Conservation (phyloP, 345 rosid species). For the Isatis tinctoria region DNA sequence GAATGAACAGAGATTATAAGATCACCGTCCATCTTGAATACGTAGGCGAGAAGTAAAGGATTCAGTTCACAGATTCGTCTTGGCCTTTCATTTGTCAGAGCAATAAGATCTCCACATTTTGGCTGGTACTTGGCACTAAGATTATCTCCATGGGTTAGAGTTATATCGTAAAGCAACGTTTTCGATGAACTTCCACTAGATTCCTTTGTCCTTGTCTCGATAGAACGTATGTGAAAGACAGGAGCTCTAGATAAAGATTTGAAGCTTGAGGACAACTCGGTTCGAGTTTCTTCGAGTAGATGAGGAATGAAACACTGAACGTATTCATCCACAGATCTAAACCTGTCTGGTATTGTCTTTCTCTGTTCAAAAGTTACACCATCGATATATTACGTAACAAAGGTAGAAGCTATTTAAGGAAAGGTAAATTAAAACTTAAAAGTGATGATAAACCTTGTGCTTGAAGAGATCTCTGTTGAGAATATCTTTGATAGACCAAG, state of each 20-base stretch:
- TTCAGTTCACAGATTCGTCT: conserved; percentile 27
- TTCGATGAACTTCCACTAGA: not conserved
- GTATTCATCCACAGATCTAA: conserved; percentile 22
- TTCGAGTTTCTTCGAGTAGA: conserved; percentile 35
- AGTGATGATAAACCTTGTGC: conserved; percentile 8
- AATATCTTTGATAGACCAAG: conserved; percentile 37
- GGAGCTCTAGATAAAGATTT: conserved; percentile 19
- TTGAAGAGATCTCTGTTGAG: conserved; percentile 35
- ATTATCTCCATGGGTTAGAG: not conserved
- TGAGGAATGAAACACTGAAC: conserved; percentile 31
- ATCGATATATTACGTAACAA: not conserved
- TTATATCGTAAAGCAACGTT: not conserved
- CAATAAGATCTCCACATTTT: conserved; percentile 37
- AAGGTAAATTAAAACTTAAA: not conserved
- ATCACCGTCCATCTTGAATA: not conserved
- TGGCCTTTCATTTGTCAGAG: conserved; percentile 31
- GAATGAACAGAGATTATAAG: conserved; percentile 5
- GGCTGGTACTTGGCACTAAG: conserved; percentile 26
- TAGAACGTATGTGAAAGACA: not conserved
- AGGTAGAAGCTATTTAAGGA: not conserved
- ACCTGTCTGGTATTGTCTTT: conserved; percentile 33
- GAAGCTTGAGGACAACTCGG: conserved; percentile 29
- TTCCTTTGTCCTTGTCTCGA: not conserved
- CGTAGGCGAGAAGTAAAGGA: conserved; percentile 29
- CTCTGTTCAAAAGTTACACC: conserved; percentile 18